These are phyloP conservation scores for Cryptococcus hybrid DNA, from an alignment of 1,284 basidiomycete genomes.

Conservation along the genomic window DNA sequence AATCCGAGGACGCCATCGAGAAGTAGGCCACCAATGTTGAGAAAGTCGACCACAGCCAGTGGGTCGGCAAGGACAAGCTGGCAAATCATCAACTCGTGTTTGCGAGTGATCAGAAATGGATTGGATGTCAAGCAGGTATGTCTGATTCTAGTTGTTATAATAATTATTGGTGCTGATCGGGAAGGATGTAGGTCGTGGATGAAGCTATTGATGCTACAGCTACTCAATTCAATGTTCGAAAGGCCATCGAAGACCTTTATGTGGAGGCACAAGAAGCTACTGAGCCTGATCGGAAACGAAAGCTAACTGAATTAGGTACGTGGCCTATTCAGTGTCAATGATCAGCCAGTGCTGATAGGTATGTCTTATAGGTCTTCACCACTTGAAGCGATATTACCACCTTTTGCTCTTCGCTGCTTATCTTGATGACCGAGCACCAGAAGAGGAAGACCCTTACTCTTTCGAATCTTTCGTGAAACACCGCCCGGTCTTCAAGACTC, in stretches of 20 bases:
- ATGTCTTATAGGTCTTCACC: conserved; percentile 60
- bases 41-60: conserved; percentile 8
- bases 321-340: conserved; percentile 12
- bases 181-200: conserved; percentile 63
- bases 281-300: conserved; percentile 66
- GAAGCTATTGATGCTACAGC: conserved; percentile 87
- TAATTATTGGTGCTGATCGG: conserved; percentile 1
- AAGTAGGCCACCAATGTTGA: conserved; percentile 5
- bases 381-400: conserved; percentile 82
- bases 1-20: conserved; percentile 14
- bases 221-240: conserved; percentile 76
- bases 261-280: conserved; percentile 67
- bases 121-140: conserved; percentile 69
- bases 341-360: conserved; percentile 9
- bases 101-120: conserved; percentile 90
- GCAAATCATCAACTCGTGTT: conserved; percentile 70
- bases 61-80: conserved; percentile 38
- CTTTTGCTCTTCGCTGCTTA: conserved; percentile 94
- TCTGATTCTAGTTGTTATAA: conserved; percentile 17
- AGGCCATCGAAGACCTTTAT: conserved; percentile 78
- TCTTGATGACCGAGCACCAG: conserved; percentile 78
- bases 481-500: conserved; percentile 92
- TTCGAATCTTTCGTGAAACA: conserved; percentile 79
- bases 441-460: conserved; percentile 70
- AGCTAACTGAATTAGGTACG: conserved; percentile 67